phyloP scores from a whole-genome alignment of 352 stramenopile species.

The Elongisporangium prolatum region DNA sequence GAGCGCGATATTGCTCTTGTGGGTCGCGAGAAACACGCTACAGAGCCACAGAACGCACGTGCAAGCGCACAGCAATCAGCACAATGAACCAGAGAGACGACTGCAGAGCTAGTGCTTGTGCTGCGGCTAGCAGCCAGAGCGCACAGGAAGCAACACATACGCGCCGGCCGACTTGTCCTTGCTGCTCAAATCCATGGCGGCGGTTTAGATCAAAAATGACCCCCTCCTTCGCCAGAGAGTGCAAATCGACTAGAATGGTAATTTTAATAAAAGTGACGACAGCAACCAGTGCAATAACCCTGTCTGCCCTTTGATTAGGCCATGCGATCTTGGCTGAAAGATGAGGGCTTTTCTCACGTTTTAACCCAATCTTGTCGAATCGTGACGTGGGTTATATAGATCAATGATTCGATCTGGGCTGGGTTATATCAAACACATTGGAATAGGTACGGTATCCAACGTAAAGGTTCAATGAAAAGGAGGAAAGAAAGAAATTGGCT shows the following conservation, averaged over 20 bases:
- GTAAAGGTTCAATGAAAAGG: neutral
- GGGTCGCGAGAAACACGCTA: conserved; percentile 69
- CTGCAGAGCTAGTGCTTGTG: neutral
- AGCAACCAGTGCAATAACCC: neutral
- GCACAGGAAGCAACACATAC: conserved; percentile 19
- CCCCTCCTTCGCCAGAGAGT: neutral
- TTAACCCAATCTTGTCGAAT: neutral
- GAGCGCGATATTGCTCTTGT: conserved; percentile 95
- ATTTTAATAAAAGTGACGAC: neutral
- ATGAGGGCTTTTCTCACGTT: neutral
- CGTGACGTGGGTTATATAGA: neutral
- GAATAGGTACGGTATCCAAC: neutral
- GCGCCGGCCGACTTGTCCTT: conserved; percentile 53
- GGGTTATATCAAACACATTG: neutral
- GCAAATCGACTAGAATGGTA: neutral
- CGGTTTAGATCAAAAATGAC: neutral
- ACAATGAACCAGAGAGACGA: neutral
- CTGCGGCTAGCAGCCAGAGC: neutral
- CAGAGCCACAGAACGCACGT: neutral
- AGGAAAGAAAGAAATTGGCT: neutral
- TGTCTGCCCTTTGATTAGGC: neutral
- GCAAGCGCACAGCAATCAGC: neutral
- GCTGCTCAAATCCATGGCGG: conserved; percentile 41
- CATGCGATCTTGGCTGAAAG: neutral
- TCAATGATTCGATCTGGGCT: neutral